Conservation (phyloP, 805 yeast species). For the Citeromyces matritensis region DNA sequence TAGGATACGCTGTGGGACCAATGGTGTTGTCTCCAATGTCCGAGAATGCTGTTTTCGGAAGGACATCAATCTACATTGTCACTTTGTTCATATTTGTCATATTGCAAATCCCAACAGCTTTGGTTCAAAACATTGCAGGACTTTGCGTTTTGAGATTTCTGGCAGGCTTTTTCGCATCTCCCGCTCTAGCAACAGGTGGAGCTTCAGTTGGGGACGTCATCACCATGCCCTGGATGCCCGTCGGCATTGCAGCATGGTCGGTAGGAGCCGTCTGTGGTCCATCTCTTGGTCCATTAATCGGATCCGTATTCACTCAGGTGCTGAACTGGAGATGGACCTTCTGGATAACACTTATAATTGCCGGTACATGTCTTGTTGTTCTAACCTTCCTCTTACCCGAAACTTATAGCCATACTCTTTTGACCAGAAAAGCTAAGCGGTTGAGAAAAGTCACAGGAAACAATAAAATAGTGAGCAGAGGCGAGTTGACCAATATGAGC, state of each 20-base stretch:
- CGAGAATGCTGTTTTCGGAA: conserved; percentile 37
- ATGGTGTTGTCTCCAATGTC: conserved; percentile 43
- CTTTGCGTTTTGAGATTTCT: conserved; percentile 34
- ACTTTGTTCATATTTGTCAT: conserved; percentile 30
- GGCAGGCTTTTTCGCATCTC: conserved; percentile 39
- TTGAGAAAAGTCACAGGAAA: neutral
- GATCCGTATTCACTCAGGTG: conserved; percentile 30
- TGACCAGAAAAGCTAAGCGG: neutral
- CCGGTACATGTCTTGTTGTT: conserved; percentile 18
- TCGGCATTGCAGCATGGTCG: conserved; percentile 36
- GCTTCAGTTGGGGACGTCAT: conserved; percentile 39
- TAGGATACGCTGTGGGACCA: conserved; percentile 52
- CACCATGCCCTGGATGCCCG: conserved; percentile 22
- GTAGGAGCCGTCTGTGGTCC: conserved; percentile 41
- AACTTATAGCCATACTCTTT: neutral
- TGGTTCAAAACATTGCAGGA: conserved; percentile 31
- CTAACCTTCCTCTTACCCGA: neutral
- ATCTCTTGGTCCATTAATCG: conserved; percentile 38
- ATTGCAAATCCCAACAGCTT: conserved; percentile 43
- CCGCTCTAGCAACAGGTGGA: conserved; percentile 43
- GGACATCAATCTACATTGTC: conserved; percentile 30
- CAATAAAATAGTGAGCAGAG: neutral
- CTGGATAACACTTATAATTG: conserved; percentile 29
- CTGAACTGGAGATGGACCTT: conserved; percentile 37
- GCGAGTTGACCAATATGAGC: neutral